A percentile compares a stretch with the other conserved stretches of the same genome.
These are phyloP conservation scores for Aspergillus terreus DNA, from an alignment of 2,329 filamentous ascomycete species.

Conservation along the genomic window DNA sequence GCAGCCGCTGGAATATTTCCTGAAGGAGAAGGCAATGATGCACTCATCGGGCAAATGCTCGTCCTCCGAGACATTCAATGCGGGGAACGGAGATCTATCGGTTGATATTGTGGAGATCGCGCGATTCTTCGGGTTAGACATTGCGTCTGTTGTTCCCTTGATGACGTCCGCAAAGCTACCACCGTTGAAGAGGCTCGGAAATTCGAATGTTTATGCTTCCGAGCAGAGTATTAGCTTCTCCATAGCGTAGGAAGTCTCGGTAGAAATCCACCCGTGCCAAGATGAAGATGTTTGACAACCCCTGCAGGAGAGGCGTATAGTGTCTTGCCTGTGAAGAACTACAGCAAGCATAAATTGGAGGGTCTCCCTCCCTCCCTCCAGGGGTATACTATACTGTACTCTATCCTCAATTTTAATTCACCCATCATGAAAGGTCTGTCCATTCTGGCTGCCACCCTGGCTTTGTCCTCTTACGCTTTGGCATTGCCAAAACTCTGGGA, in stretches of 20 bases:
- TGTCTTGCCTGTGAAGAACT: background rate
- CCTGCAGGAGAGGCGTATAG: no score
- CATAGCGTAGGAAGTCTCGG: background rate
- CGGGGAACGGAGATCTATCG: no score
- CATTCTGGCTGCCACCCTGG: background rate
- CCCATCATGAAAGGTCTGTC: background rate
- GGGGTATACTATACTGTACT: no score
- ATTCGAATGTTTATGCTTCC: background rate
- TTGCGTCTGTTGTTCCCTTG: no score
- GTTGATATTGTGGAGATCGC: no score
- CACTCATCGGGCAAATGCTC: background rate
- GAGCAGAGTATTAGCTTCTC: background rate
- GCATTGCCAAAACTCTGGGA: background rate
- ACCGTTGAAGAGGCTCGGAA: background rate
- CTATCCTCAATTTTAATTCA: background rate
- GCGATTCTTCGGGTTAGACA: no score
- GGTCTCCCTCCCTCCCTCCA: background rate
- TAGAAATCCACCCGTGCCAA: background rate
- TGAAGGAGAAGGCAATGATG: background rate
- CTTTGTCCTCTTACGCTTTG: background rate
- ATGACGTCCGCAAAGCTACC: no score
- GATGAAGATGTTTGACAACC: background rate
- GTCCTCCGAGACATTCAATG: no score
- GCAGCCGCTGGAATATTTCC: background rate
- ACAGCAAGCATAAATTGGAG: background rate